Conservation (phyloP, 306 rosid species). For the Gleditsia sinensis region DNA sequence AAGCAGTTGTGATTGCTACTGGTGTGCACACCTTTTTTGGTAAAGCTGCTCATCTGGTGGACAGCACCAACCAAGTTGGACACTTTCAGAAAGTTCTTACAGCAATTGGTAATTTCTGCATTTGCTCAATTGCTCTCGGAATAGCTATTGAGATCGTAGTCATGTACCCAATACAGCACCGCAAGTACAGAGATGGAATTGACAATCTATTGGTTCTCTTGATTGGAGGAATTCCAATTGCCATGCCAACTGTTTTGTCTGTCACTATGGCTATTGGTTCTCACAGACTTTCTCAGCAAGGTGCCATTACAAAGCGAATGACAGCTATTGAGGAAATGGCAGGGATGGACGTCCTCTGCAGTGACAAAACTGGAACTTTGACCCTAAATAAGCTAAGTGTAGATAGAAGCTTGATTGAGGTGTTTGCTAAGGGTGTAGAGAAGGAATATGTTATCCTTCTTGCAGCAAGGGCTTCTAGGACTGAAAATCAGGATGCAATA, state of each 20-base stretch:
- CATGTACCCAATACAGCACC: constrained; percentile 93
- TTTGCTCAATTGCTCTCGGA: constrained; percentile 91
- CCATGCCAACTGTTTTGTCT: constrained; percentile 99
- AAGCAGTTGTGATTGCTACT: constrained; percentile 97
- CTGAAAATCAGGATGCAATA: constrained; percentile 98
- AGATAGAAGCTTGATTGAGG: constrained; percentile 82
- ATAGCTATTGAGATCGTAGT: constrained; percentile 76
- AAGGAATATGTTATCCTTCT: constrained; percentile 84
- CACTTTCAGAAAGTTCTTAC: constrained; percentile 99
- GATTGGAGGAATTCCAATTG: constrained; percentile 99
- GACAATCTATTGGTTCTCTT: constrained; percentile 93
- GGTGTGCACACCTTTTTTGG: constrained; percentile 99
- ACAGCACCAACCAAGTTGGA: constrained; percentile 98
- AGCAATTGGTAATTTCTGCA: constrained; percentile 96
- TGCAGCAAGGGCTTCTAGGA: constrained; percentile 98
- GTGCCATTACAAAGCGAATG: constrained; percentile 97
- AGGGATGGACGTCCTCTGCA: constrained; percentile 98
- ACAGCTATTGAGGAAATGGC: constrained; percentile 99
- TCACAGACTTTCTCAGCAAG: constrained; percentile 97
- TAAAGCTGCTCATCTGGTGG: constrained; percentile 96
- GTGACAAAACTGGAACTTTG: constrained; percentile 98
- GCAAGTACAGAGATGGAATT: constrained; percentile 89
- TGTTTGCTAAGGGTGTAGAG: constrained; percentile 86
- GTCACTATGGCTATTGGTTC: constrained; percentile 99
- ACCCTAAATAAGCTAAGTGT: constrained; percentile 87